phyloP scores from a whole-genome alignment of 23 red algal genomes.

The Gracilaria gracilis region DNA sequence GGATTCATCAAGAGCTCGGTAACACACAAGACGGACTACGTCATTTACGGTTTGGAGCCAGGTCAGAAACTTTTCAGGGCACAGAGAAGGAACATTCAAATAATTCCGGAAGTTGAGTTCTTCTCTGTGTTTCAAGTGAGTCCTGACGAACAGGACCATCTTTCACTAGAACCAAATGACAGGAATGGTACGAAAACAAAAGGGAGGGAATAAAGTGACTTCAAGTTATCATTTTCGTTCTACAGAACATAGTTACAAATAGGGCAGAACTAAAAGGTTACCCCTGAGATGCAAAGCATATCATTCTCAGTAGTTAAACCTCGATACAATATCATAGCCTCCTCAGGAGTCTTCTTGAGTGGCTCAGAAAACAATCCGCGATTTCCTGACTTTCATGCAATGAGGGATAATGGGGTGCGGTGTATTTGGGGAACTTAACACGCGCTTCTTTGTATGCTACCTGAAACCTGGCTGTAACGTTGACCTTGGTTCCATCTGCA shows the following conservation, averaged over 20 bases:
- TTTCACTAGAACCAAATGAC: constrained; percentile 6
- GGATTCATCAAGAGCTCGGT: constrained; percentile 55
- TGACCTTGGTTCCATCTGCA: not conserved
- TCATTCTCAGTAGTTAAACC: not conserved
- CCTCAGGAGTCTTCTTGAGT: not conserved
- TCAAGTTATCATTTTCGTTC: not conserved
- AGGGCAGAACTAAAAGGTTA: too few species aligned
- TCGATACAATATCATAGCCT: too few species aligned
- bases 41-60: constrained; percentile 66
- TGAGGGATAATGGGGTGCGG: not conserved
- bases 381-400: not conserved
- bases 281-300: too few species aligned
- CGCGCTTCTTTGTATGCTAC: not conserved
- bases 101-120: constrained; percentile 57
- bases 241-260: too few species aligned
- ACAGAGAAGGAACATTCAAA: constrained; percentile 46
- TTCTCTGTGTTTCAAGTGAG: constrained; percentile 43
- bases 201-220: not conserved
- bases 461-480: not conserved
- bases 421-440: not conserved
- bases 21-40: constrained; percentile 71
- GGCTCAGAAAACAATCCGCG: not conserved
- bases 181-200: not conserved
- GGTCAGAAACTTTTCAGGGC: constrained; percentile 65
- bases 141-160: not conserved